Evolutionary conservation across 192 early-diverging fungal genomes (phyloP).

Genomic region (Linderina pennispora): DNA sequence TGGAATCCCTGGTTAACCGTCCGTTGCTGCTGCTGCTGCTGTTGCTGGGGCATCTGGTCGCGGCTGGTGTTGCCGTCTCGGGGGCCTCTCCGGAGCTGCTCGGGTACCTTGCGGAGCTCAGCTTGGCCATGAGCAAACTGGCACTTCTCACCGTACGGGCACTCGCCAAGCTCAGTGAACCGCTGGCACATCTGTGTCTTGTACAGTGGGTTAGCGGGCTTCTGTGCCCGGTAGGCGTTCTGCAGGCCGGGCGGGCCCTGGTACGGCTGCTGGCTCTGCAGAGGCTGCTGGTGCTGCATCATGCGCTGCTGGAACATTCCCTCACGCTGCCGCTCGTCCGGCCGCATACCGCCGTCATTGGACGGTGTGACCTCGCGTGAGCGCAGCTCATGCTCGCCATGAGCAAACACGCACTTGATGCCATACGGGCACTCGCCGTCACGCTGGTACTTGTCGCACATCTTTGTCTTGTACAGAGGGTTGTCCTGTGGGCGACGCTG

Average conservation of each 20-base stretch:
- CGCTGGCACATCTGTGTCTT: slow-evolving; percentile 82
- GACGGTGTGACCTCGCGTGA: slow-evolving; percentile 44
- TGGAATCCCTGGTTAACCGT: no score
- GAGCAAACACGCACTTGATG: slow-evolving; percentile 90
- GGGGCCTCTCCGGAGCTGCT: slow-evolving; percentile 22
- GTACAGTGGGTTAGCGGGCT: slow-evolving; percentile 59
- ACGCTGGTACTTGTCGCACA: slow-evolving; percentile 78
- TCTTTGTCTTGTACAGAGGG: slow-evolving; percentile 80
- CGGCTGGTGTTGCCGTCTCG: slow-evolving; percentile 5
- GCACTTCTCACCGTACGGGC: slow-evolving; percentile 83
- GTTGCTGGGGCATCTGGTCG: slow-evolving; percentile 3
- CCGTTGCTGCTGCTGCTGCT: no score
- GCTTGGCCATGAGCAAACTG: slow-evolving; percentile 62
- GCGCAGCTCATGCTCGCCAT: slow-evolving; percentile 50
- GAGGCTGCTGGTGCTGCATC: slow-evolving; percentile 3
- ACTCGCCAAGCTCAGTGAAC: slow-evolving; percentile 67
- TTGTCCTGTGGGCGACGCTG: slow-evolving; percentile 51
- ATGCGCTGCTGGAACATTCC: not conserved
- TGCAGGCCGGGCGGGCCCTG: slow-evolving; percentile 25
- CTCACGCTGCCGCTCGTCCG: slow-evolving; percentile 14
- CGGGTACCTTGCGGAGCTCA: slow-evolving; percentile 38
- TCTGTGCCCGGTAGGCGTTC: slow-evolving; percentile 21
- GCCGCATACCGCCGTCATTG: slow-evolving; percentile 1
- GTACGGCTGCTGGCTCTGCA: slow-evolving; percentile 8
- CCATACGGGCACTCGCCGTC: slow-evolving; percentile 91